Base-by-base conservation (phyloP, 148 eudicot genomes). In the Chenopodium formosanum region DNA sequence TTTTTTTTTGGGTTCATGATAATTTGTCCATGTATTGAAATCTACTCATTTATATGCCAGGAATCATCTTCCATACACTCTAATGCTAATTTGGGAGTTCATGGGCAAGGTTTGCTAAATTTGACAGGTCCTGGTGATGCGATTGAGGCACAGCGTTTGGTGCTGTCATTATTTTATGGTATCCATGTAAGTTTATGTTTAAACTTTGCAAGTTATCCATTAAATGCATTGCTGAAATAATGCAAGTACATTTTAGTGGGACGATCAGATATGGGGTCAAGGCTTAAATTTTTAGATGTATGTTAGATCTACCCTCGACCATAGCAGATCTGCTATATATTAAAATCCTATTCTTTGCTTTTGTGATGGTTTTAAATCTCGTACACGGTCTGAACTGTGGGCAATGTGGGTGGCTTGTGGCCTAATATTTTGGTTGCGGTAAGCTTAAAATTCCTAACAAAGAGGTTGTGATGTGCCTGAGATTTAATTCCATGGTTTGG, bases 121-220 rank as follows among this genome's bases (percentile, higher is more conserved):
- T 86, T 97, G 83, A 85, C 98, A 27, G 99, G 99, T 82, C 90
- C 94, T 78, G 99, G 98, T 75, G 98, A 97, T 83, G 78, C 83
- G 79, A 92, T 97, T 83, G 97, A 97, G 90, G 99, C 99, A 72
- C 98, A 97, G 76, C 97, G 94, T 75, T 84, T 97, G 79, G 95
- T 97, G 64, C 85, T 97, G 44, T 94, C 98, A 22, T 86, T 97
- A 75, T 97, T 97, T 80, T 97, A 97, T 81, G 88, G 94, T 82
- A 87, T 97, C 88, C 88, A 92, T 89, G 99, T 97, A 87, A 97
- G 97, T 77, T 44, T 27, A 65, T 27, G 9, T 72, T 71, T 52
- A 78, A 29, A 27, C 11, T 47, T 40, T 64, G 62, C 60, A 47
- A 46, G 56, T 2, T 22, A 14, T 60, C 29, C 62, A 16, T 53